Evolutionary conservation across 129 eudicot species (phyloP).

Genomic region (Flaveria bidentis): DNA sequence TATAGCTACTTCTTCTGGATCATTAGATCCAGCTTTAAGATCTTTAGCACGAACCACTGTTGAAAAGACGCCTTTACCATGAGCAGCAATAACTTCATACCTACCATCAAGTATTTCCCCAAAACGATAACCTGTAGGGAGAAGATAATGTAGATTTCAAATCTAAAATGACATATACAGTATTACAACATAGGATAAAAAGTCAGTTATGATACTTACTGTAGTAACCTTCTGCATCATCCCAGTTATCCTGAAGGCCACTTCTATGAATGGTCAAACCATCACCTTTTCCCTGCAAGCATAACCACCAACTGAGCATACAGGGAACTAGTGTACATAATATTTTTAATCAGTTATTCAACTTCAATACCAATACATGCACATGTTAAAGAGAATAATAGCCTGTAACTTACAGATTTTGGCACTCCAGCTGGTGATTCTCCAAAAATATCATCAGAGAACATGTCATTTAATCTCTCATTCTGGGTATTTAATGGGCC

Average conservation of each 20-base stretch:
- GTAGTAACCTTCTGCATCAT: constrained; percentile 94
- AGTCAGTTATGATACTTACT: constrained; percentile 53
- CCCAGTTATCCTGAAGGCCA: constrained; percentile 92
- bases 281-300: constrained; percentile 76
- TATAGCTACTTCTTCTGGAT: constrained; percentile 97
- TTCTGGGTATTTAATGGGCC: constrained; percentile 46
- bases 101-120: constrained; percentile 94
- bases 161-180: neutral
- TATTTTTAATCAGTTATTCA: neutral
- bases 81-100: constrained; percentile 96
- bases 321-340: neutral
- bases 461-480: constrained; percentile 83
- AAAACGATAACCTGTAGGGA: constrained; percentile 70
- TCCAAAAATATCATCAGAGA: constrained; percentile 92
- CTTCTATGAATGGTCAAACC: constrained; percentile 72
- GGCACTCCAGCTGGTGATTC: constrained; percentile 94
- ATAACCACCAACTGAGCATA: constrained; percentile 15
- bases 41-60: constrained; percentile 99
- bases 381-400: neutral
- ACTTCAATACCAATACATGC: neutral
- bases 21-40: constrained; percentile 74
- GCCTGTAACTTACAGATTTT: constrained; percentile 54
- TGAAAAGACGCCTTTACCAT: constrained; percentile 98
- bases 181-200: neutral
- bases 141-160: neutral